These are phyloP conservation scores for Lactifluus volemus DNA, from an alignment of 768 basidiomycete species.

Conservation along the genomic window DNA sequence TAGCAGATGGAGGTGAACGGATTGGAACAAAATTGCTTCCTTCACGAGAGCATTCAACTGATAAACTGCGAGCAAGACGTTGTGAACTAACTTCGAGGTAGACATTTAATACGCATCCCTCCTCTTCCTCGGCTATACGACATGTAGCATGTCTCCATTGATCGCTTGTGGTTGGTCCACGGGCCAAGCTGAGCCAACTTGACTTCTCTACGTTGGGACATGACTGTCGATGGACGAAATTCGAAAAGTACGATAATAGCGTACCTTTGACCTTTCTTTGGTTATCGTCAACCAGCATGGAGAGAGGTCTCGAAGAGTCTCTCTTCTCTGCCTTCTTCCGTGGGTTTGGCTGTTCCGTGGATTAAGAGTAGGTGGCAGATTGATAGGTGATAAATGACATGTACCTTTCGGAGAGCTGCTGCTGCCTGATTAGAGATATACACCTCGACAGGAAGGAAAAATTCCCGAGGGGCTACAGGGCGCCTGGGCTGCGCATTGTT, in stretches of 20 bases:
- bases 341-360: constrained; percentile 31
- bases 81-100: constrained; percentile 60
- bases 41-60: constrained; percentile 24
- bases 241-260: not conserved
- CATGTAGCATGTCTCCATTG: constrained; percentile 72
- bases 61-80: not conserved
- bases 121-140: constrained; percentile 58
- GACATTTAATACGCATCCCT: constrained; percentile 58
- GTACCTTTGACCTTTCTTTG: constrained; percentile 54
- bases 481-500: constrained; percentile 3
- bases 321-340: constrained; percentile 52
- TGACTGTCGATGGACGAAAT: not conserved
- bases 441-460: constrained; percentile 18
- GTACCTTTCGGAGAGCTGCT: constrained; percentile 19
- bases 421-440: constrained; percentile 20
- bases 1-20: constrained; percentile 61
- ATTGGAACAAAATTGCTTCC: constrained; percentile 68
- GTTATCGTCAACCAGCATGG: constrained; percentile 34
- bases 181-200: constrained; percentile 58
- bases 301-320: constrained; percentile 28
- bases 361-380: not conserved
- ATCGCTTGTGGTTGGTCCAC: constrained; percentile 40
- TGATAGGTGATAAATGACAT: not conserved
- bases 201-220: constrained; percentile 45
- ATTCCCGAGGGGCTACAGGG: constrained; percentile 8